Base-by-base conservation (phyloP, 2,329 filamentous ascomycete genomes). In the Aspergillus pseudoviridinutans region DNA sequence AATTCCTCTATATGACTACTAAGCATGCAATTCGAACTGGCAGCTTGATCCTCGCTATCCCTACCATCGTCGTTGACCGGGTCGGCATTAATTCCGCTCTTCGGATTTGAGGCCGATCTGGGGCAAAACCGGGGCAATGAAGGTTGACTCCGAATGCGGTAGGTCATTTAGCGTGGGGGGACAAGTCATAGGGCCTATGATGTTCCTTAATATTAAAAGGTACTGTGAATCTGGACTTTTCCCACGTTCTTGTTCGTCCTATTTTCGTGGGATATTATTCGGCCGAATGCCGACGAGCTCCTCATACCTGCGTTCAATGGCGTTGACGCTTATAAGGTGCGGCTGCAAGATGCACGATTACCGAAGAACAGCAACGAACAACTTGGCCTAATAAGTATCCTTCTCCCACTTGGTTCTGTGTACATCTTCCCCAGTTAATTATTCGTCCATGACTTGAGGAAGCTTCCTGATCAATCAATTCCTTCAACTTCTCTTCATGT, bases 291-390 rank as follows among this genome's bases (percentile, higher is more conserved):
- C 61, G 58, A 58, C 20, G 20, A 38, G 44, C 35, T 54, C 47
- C 56, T 61, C 59, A 60, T 60, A 25, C 38, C 60, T 58, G 53
- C 53, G 49, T 51, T 41, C 53, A 56, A 60, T 61, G 60, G 58
- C 58, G 60, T 60, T 22, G 49, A 24, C 28, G 27, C 53, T 35
- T 52, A 52, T 53, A 17, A 7, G 14, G 3, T 17, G 12, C 29
- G 14, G 32, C 32, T 24, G 24, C 24, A 25, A 47, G 44, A 47
- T 47, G 22, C 22, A 47, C 22, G 24, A 24, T 46, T 46, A 46
- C 42, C 42, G 42, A 46, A 24, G 42, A 24, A 46, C 32, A 14
- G 14, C 32, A 38, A 38, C 32, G 5, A 17, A 17, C 14, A 38
- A 17, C 14, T 38, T 35, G 14, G 6, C 32, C 32, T 38, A 17